Conservation (phyloP, 176 grass and related monocot species). For the Carex myosuroides region DNA sequence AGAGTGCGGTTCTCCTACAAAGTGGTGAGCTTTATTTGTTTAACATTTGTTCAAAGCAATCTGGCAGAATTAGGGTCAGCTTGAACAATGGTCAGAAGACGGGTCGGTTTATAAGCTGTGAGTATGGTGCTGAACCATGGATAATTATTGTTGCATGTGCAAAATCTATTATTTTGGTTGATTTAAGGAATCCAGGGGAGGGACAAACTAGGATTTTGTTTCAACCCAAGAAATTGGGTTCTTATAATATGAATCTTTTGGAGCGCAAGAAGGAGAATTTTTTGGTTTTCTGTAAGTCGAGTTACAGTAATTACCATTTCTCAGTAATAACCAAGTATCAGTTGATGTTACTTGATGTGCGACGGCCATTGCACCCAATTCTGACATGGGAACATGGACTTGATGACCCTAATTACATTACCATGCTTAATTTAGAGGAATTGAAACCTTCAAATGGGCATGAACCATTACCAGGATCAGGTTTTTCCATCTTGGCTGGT, state of each 20-base stretch:
- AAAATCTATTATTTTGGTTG: conserved; percentile 46
- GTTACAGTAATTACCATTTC: conserved; percentile 58
- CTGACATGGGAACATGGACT: conserved; percentile 66
- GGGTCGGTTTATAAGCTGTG: conserved; percentile 60
- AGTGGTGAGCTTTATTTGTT: conserved; percentile 71
- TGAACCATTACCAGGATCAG: conserved; percentile 41
- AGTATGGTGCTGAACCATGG: conserved; percentile 63
- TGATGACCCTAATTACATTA: conserved; percentile 43
- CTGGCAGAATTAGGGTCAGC: conserved; percentile 39
- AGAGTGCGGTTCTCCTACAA: conserved; percentile 53
- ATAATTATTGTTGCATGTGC: conserved; percentile 44
- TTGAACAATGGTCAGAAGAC: conserved; percentile 23
- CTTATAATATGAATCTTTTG: conserved; percentile 25
- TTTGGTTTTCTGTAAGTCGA: conserved; percentile 68
- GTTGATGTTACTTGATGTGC: conserved; percentile 61
- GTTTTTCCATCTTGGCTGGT: conserved; percentile 75
- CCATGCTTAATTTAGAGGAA: conserved; percentile 62
- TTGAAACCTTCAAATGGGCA: conserved; percentile 46
- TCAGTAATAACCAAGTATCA: conserved; percentile 45
- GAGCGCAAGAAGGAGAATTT: conserved; percentile 31
- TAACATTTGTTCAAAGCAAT: conserved; percentile 33
- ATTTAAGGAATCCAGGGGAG: conserved; percentile 41
- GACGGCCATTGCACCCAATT: conserved; percentile 38
- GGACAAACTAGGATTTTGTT: conserved; percentile 33
- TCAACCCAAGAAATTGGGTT: conserved; percentile 24